Evolutionary conservation across 1,284 basidiomycete species (phyloP), one percentile per base, ranked within the genome.

Genomic region (Malassezia obtusa): DNA sequence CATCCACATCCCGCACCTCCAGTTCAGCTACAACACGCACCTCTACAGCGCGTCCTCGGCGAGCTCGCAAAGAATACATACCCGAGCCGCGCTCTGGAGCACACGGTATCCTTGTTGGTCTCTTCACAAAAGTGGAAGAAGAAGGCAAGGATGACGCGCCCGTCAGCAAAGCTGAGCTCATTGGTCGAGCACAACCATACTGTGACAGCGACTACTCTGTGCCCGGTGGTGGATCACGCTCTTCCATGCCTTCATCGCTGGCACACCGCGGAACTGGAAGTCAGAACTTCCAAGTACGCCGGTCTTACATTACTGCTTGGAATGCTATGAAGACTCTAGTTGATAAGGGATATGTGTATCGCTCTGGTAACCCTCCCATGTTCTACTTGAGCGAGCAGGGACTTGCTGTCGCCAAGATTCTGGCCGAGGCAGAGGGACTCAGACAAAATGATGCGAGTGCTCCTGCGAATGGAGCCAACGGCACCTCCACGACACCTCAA

Each of bases 241-340:
- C 39, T 1, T 19, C 17, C 2, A 26, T 43, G 21, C 60, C 60
- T 1, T 32, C 58, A 0, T 62, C 64, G 0, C 57, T 58, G 10
- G 51, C 58, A 4, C 50, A 60, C 4, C 60, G 59, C 4, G 22
- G 24, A 22, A 4, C 15, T 44, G 14, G 21, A 37, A 21, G 49
- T 14, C 21, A 43, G 56, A 4, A 45, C 53, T 8, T 53, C 15
- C n/a, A 44, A 4, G 17, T 31, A n/a, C 46, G 44, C 14, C 28
- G 56, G 2, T 59, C 61, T 10, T 64, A 64, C 52, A 67, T 64
- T 47, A 72, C 68, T 0, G 71, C 64, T 1, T 74, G 73, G 73
- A 67, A 49, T 8, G 65, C 63, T 46, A 71, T 68, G 60, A 73
- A 73, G 50, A 71, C 65, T n/a, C 58, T 74, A 11, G 67, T 71